Base-by-base conservation (phyloP, 1,284 basidiomycete genomes). In the Meripilus lineatus region DNA sequence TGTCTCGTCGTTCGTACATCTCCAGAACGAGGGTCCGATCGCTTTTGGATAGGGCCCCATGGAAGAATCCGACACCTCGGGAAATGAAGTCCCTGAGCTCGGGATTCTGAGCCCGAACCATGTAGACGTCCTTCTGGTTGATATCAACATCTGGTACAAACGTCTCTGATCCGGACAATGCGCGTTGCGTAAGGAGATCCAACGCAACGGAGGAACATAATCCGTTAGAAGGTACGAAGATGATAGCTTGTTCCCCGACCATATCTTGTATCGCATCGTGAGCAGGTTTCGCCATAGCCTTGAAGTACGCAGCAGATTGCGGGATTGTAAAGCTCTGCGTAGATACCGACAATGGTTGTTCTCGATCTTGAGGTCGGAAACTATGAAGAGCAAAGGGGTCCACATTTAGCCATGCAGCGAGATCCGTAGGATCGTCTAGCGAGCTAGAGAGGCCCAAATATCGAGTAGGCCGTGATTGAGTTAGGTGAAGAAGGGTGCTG, bases 41-140 rank as follows among this genome's bases (percentile, higher is more conserved):
- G 7, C 68, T 52, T 43, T 74, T 78, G 2, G 73, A 64, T 48
- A 95, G 72, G 2, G 82, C 82, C n/a, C 81, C 76, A 58, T 94
- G 82, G 62, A 88, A 88, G 51, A 98, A 77, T 5, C 90, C 95
- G 28, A 99, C 81, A 1, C 97, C 96, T 57, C 89, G 89, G n/a
- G 82, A 74, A 20, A 96, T 65, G 32, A 86, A 81, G 58, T 98
- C 88, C 21, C 72, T 69, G 3, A 97, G 71, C 14, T 73, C 68
- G 8, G 57, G 53, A 57, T 95, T 87, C 42, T 75, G 72, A n/a
- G 97, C 66, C 37, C 78, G 70, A 17, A 64, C 61, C 15, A 84
- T 65, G 52, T 79, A 74, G 37, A 76, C 71, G 58, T 89, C 84
- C 26, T 94, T 67, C 17, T 71, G 62, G 20, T 84, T 77, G 20